Percentiles rank a stretch among this genome's conserved stretches.
phyloP scores from a whole-genome alignment of 2,329 filamentous ascomycete genomes.

The Trichoderma endophyticum region DNA sequence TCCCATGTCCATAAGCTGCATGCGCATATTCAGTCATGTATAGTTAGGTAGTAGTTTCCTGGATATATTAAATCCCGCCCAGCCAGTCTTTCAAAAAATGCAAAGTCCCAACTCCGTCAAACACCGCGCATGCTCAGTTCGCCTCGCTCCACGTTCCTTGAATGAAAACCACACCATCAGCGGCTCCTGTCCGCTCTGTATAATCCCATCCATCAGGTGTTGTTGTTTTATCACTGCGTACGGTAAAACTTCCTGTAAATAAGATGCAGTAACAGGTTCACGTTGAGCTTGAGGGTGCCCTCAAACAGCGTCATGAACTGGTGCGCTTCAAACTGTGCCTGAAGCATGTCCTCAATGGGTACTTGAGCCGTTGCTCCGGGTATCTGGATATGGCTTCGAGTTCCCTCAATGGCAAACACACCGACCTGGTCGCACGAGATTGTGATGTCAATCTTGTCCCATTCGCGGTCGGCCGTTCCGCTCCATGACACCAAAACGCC shows the following conservation, averaged over 20 bases:
- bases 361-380: constrained; percentile 87
- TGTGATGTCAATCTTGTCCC: constrained; percentile 89
- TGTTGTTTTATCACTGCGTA: constrained; percentile 49
- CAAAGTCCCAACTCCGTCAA: constrained; percentile 17
- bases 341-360: constrained; percentile 86
- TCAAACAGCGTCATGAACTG: constrained; percentile 97
- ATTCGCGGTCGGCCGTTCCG: constrained; percentile 77
- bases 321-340: constrained; percentile 95
- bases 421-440: constrained; percentile 93
- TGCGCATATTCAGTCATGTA: neutral
- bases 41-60: neutral
- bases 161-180: neutral
- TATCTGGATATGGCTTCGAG: constrained; percentile 89
- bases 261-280: constrained; percentile 93
- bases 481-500: constrained; percentile 92
- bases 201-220: neutral
- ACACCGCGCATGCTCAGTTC: constrained; percentile 11
- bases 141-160: neutral
- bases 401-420: constrained; percentile 88
- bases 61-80: neutral
- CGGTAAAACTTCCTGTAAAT: constrained; percentile 99
- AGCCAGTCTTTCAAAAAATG: constrained; percentile 9
- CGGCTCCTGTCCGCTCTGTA: neutral
- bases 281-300: constrained; percentile 80
- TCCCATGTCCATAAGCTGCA: constrained; percentile 3